Conservation (phyloP, 208 protist genomes). For the Leishmania tropica region DNA sequence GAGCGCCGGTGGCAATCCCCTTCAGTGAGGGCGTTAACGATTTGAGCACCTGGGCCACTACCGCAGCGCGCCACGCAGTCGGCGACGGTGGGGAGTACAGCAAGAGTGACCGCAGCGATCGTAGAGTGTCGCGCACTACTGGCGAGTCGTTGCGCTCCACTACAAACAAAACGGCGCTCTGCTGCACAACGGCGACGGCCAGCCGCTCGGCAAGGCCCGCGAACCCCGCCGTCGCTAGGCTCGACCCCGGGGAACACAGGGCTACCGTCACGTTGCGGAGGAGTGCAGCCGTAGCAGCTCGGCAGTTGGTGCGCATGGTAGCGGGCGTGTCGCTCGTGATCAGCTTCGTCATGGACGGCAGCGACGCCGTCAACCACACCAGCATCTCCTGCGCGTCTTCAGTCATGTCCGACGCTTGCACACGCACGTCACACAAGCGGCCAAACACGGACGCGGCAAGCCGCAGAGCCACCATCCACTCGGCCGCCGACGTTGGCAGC, state of each 20-base stretch:
- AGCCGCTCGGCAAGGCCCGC: conserved; percentile 7
- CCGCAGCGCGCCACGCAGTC: conserved; percentile 11
- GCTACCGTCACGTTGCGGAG: conserved; percentile 24
- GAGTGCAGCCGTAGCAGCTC: conserved; percentile 23
- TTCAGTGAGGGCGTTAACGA: conserved; percentile 25
- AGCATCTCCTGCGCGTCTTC: conserved; percentile 6
- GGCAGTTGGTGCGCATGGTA: conserved; percentile 12
- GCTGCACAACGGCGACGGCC: conserved; percentile 21
- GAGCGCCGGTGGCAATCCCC: conserved; percentile 29
- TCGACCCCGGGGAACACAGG: conserved; percentile 8
- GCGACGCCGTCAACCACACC: conserved; percentile 14
- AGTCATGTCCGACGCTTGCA: neutral
- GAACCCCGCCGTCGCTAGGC: neutral
- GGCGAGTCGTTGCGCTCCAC: conserved; percentile 22
- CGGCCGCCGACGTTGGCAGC: conserved; percentile 22
- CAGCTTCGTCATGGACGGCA: conserved; percentile 23
- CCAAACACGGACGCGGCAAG: conserved; percentile 24
- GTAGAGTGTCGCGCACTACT: conserved; percentile 17
- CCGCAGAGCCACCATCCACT: conserved; percentile 29
- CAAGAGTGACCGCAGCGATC: conserved; percentile 25
- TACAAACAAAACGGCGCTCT: conserved; percentile 26
- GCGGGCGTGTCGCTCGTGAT: conserved; percentile 16
- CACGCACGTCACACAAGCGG: conserved; percentile 10
- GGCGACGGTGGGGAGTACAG: neutral
- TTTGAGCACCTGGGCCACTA: conserved; percentile 12